Conservation (phyloP, 331 rosid species). For the Dryas integrifolia region DNA sequence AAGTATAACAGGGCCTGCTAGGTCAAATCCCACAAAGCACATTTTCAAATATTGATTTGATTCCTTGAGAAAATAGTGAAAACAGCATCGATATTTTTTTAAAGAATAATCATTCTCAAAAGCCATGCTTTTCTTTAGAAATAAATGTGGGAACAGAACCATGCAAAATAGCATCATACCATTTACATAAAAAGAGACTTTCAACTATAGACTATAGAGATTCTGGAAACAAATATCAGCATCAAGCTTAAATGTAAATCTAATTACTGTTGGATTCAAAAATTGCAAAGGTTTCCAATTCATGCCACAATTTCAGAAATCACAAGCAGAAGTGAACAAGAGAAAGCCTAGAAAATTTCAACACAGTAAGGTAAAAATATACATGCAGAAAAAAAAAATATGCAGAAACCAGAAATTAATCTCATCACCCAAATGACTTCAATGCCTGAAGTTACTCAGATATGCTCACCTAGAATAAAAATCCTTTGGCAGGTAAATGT, state of each 20-base stretch:
- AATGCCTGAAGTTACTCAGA: slow-evolving; percentile 12
- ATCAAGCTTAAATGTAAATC: background rate
- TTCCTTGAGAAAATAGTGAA: background rate
- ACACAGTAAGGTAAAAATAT: background rate
- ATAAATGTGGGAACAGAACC: background rate
- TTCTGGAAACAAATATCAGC: background rate
- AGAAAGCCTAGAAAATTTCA: background rate
- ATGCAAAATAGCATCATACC: background rate
- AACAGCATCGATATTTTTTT: background rate
- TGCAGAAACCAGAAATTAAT: background rate
- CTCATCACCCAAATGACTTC: background rate
- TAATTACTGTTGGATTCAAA: background rate
- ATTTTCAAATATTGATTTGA: background rate
- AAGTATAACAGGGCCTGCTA: slow-evolving; percentile 17
- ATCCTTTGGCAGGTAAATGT: slow-evolving; percentile 91
- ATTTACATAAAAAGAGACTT: background rate
- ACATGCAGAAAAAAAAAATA: background rate
- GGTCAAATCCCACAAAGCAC: slow-evolving; percentile 18
- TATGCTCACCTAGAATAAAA: slow-evolving; percentile 88
- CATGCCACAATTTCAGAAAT: background rate
- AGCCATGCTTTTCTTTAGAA: background rate
- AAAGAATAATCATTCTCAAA: background rate
- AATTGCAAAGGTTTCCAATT: background rate
- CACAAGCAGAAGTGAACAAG: background rate
- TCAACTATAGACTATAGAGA: background rate